Evolutionary conservation across 768 basidiomycete species (phyloP).

Genomic region (Rubroboletus pulcherrimus): DNA sequence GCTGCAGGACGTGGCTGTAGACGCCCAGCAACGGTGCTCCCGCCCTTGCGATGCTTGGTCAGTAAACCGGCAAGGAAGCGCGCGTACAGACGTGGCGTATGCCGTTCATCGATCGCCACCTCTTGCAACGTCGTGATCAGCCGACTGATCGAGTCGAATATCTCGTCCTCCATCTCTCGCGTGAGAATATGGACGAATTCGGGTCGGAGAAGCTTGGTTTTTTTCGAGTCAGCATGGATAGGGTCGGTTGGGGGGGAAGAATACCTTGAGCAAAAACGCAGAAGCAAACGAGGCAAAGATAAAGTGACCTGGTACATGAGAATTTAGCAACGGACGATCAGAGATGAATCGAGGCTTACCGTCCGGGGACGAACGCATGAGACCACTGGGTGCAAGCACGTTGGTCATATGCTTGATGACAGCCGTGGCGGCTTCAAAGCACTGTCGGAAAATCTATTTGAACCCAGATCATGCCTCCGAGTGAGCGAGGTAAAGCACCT

Average conservation of each 20-base stretch:
- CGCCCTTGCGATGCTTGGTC: slow-evolving; percentile 64
- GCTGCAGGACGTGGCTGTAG: slow-evolving; percentile 49
- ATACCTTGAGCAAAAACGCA: slow-evolving; percentile 77
- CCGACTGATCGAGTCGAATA: slow-evolving; percentile 67
- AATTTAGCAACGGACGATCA: not conserved
- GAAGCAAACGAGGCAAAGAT: slow-evolving; percentile 79
- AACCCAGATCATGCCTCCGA: not conserved
- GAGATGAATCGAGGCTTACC: slow-evolving; percentile 38
- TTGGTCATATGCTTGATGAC: slow-evolving; percentile 67
- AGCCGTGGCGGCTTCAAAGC: slow-evolving; percentile 63
- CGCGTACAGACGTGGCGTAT: slow-evolving; percentile 77
- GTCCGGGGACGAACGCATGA: slow-evolving; percentile 77
- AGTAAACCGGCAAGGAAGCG: slow-evolving; percentile 75
- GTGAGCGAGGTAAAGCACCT: slow-evolving; percentile 36
- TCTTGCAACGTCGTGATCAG: slow-evolving; percentile 71
- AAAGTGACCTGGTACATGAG: slow-evolving; percentile 53
- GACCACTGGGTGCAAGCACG: slow-evolving; percentile 62
- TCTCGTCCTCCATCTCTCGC: slow-evolving; percentile 59
- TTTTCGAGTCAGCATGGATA: too few relatives aligned
- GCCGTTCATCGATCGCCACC: slow-evolving; percentile 77
- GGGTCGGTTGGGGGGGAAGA: slow-evolving; percentile 2
- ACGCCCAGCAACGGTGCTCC: slow-evolving; percentile 50
- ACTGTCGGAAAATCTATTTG: slow-evolving; percentile 31
- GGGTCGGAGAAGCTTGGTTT: slow-evolving; percentile 54
- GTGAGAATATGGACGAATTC: slow-evolving; percentile 64